Conservation (phyloP, 805 yeast species). For the Teunomyces kruisii region DNA sequence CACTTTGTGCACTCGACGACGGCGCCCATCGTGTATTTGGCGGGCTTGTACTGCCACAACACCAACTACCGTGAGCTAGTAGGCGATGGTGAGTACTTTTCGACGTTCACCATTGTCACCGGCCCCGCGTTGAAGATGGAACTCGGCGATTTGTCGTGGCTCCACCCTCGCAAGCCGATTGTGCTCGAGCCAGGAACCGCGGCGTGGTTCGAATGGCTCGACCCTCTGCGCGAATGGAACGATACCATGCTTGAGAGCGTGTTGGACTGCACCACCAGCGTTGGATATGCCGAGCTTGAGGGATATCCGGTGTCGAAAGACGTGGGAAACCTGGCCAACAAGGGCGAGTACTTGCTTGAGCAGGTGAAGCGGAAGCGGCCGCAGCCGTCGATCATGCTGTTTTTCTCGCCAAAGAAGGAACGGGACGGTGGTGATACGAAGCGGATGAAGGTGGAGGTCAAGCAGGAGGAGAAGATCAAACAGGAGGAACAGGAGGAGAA, state of each 20-base stretch:
- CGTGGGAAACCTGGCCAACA: slow-evolving; percentile 61
- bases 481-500: neutral
- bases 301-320: slow-evolving; percentile 57
- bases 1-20: slow-evolving; percentile 60
- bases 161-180: slow-evolving; percentile 80
- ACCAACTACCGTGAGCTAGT: slow-evolving; percentile 21
- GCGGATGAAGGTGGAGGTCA: slow-evolving; percentile 8
- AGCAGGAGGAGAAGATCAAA: slow-evolving; percentile 7
- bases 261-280: slow-evolving; percentile 34
- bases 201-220: slow-evolving; percentile 68
- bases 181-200: slow-evolving; percentile 57
- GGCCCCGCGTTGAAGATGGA: slow-evolving; percentile 52
- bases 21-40: slow-evolving; percentile 57
- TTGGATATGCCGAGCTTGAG: slow-evolving; percentile 38
- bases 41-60: slow-evolving; percentile 47
- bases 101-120: slow-evolving; percentile 69
- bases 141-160: slow-evolving; percentile 57
- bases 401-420: slow-evolving; percentile 16
- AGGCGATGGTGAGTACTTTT: slow-evolving; percentile 25
- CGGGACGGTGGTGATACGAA: neutral
- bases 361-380: slow-evolving; percentile 17
- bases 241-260: slow-evolving; percentile 36
- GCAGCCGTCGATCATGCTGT: slow-evolving; percentile 26
- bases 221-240: slow-evolving; percentile 41
- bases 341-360: slow-evolving; percentile 42